Percentiles rank a stretch among this genome's conserved stretches.
phyloP scores from a whole-genome alignment of 768 basidiomycete species.

The Pluteus cervinus region DNA sequence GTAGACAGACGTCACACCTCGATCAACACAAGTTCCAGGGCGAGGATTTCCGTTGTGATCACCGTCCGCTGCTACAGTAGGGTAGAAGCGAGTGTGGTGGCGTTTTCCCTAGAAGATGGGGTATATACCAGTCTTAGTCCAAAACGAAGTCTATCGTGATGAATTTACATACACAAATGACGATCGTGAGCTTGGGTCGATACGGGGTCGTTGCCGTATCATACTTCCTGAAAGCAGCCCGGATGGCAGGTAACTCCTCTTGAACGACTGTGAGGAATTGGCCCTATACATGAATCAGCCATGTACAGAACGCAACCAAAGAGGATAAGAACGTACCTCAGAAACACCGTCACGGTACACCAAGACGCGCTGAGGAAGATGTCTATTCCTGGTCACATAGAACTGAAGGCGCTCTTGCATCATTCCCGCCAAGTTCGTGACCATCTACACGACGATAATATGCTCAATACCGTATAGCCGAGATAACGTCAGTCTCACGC shows the following conservation, averaged over 20 bases:
- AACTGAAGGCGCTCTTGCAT: slow-evolving; percentile 56
- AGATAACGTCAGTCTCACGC: slow-evolving; percentile 7
- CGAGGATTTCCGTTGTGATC: slow-evolving; percentile 68
- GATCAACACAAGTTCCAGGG: slow-evolving; percentile 79
- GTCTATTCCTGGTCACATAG: slow-evolving; percentile 40
- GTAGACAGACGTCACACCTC: slow-evolving; percentile 64
- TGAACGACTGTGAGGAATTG: slow-evolving; percentile 62
- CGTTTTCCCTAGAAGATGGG: slow-evolving; percentile 32
- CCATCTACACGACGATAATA: slow-evolving; percentile 53
- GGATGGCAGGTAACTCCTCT: slow-evolving; percentile 61
- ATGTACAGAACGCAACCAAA: slow-evolving; percentile 12
- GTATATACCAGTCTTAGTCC: slow-evolving; percentile 13
- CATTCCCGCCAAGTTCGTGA: slow-evolving; percentile 59
- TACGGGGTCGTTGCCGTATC: slow-evolving; percentile 32
- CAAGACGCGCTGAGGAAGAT: slow-evolving; percentile 58
- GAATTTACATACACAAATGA: slow-evolving; percentile 60
- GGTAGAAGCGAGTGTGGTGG: slow-evolving; percentile 59
- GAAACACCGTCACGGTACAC: slow-evolving; percentile 83
- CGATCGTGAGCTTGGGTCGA: slow-evolving; percentile 57
- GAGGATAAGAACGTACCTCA: slow-evolving; percentile 40
- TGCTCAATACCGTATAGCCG: not conserved
- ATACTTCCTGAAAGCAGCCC: slow-evolving; percentile 49
- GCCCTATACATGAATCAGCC: slow-evolving; percentile 37
- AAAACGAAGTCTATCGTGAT: slow-evolving; percentile 12
- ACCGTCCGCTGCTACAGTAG: slow-evolving; percentile 42